These are phyloP conservation scores for Saccharomyces hybrid DNA, from an alignment of 1,139 yeast species.

Conservation along the genomic window DNA sequence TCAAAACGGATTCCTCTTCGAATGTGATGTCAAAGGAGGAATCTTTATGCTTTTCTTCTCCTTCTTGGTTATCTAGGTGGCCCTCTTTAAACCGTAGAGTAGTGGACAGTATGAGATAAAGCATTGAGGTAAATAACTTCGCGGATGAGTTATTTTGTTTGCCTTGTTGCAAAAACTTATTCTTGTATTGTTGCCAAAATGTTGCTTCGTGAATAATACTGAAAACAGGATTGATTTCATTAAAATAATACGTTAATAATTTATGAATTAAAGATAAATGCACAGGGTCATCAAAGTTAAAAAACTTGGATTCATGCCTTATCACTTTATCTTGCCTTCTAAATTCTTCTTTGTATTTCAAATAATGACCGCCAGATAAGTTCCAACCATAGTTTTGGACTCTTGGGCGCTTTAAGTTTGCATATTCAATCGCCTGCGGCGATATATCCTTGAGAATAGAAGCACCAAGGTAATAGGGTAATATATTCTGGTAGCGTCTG, in stretches of 20 bases:
- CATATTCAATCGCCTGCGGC: conserved; percentile 32
- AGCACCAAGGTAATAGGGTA: conserved; percentile 42
- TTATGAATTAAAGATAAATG: conserved; percentile 18
- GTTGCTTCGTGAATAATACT: conserved; percentile 49
- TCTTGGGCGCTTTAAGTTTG: conserved; percentile 43
- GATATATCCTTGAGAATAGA: conserved; percentile 37
- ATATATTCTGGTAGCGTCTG: conserved; percentile 43
- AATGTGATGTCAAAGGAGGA: conserved; percentile 18
- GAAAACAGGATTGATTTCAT: conserved; percentile 49
- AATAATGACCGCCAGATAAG: conserved; percentile 50
- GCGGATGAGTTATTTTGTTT: conserved; percentile 31
- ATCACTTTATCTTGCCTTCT: background rate
- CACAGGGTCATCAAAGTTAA: conserved; percentile 12
- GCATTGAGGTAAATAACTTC: conserved; percentile 45
- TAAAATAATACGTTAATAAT: conserved; percentile 36
- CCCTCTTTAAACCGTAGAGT: conserved; percentile 47
- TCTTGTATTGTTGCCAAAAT: conserved; percentile 42
- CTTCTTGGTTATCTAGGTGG: conserved; percentile 8
- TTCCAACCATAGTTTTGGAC: conserved; percentile 62
- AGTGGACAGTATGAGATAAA: conserved; percentile 45
- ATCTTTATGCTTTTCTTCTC: conserved; percentile 11
- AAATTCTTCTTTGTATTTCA: conserved; percentile 32
- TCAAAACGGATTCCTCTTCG: conserved; percentile 25
- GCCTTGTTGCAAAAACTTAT: conserved; percentile 20
- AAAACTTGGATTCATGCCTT: conserved; percentile 1